Evolutionary conservation across 768 basidiomycete genomes (phyloP), one percentile per base, ranked within the genome.

Genomic region (Auriscalpium microsporum): DNA sequence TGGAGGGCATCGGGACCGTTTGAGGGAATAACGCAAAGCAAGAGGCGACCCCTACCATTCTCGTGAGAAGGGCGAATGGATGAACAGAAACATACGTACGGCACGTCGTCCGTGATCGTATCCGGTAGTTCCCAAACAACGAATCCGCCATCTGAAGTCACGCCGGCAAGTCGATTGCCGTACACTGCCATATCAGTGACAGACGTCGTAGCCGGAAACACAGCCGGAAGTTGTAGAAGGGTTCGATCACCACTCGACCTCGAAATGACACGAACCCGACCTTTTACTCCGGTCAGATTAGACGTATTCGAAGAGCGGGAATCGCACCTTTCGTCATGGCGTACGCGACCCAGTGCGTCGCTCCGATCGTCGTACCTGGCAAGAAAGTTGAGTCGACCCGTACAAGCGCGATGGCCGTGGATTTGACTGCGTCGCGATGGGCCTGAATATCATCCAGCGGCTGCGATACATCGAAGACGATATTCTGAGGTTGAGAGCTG

Each of bases 281-380:
- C 85, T 83, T 36, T 51, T 35, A 56, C 36, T 36, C 2, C 23
- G 34, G 33, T 53, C 16, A 56, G 19, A 33, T 49, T 17, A 17
- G 21, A 37, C 8, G 23, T 28, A 40, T 16, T 49, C 42, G 13
- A 44, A 40, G 17, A 17, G 8, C 48, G 9, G 58, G 33, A 8
- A 8, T 13, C 65, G 10, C 58, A 82, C 86, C 88, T 73, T 86
- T 82, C 5, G 87, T 91, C 90, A 93, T 93, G 23, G 90, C 90
- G 64, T 93, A 92, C 14, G 90, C 90, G 56, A 93, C 90, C 88
- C 90, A 93, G 65, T 90, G 87, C 5, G 90, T 91, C 13, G 90
- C 90, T 10, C 90, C 90, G 53, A 93, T 92, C 35, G 90, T 93
- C 11, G 87, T 86, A 14, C 90, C 90, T 46, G 87, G 87, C 55